phyloP scores from a whole-genome alignment of 306 rosid species.

The Styphnolobium japonicum region DNA sequence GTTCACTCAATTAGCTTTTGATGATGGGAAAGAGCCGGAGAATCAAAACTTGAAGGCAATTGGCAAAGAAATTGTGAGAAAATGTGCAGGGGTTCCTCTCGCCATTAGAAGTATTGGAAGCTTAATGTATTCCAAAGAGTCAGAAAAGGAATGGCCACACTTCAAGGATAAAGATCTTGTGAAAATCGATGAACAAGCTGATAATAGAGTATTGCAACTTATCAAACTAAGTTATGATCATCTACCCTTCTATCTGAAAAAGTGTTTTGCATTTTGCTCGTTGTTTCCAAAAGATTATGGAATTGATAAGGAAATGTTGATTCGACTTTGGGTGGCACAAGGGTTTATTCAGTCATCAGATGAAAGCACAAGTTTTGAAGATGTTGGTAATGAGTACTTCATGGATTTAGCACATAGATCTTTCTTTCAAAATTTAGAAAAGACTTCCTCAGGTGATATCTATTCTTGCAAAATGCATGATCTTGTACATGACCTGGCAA shows the following conservation, averaged over 20 bases:
- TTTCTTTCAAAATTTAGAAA: neutral
- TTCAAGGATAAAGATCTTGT: neutral
- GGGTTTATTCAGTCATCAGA: neutral
- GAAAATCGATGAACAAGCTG: neutral
- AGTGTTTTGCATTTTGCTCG: neutral
- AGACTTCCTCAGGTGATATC: too few relatives aligned
- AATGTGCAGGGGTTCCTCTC: constrained; percentile 8
- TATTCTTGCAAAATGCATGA: neutral
- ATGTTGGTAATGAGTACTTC: neutral
- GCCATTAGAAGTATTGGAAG: constrained; percentile 13
- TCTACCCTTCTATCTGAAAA: neutral
- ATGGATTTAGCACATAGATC: neutral
- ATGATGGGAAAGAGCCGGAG: neutral
- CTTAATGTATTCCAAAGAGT: neutral
- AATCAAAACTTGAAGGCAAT: neutral
- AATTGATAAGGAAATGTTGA: rapidly evolving
- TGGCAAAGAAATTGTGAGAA: neutral
- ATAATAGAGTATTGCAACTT: neutral
- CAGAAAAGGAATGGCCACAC: neutral
- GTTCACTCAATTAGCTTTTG: constrained; percentile 6
- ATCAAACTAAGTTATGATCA: neutral
- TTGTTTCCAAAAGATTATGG: neutral
- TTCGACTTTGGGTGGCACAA: constrained; percentile 21
- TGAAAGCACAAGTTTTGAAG: neutral
- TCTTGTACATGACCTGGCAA: neutral